Base-by-base conservation (phyloP, 192 early-diverging fungal species). In the Coemansia erecta region DNA sequence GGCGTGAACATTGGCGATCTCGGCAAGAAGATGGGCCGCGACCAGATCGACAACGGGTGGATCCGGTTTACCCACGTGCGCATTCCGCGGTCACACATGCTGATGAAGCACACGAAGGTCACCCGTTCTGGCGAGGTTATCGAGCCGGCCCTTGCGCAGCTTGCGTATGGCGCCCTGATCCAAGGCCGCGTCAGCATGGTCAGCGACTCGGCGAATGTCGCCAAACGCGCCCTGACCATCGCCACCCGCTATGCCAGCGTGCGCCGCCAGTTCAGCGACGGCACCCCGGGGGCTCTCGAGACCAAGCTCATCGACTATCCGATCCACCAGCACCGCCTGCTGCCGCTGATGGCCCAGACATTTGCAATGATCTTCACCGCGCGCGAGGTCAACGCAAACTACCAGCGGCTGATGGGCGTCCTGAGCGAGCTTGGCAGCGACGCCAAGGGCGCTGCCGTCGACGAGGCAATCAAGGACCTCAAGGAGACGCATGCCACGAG, bases 101-200 rank as follows among this genome's bases (percentile, higher is more conserved):
- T 95, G 61, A 91, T 91, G 90, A 93, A 92, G 81, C 92, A 95
- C 68, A 88, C 93, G 60, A 93, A 92, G 81, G 89, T 94, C 44
- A 84, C 83, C 39, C 85, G 87, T 17, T 70, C 82, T n/a, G 90
- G 91, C 53, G 82, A 85, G 45, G 90, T 93, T 47, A 83, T 88
- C 58, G 89, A 90, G 68, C 93, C 91, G 22, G 82, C 88, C 17
- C 81, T 92, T 51, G 86, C 86, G 21, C 91, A 94, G 82, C 76
- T 94, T 55, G 87, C 92, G 12, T 95, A 92, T 58, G 93, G 92
- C 39, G 92, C 93, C 12, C 80, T 95, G 58, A 89, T 95, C 64
- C 84, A 86, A 68, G 91, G 90, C 44, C 87, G 91, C 45, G 89
- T 89, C 22, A 82, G 86, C 57, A 90, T 91, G 89, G 86, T 91